Evolutionary conservation across 768 basidiomycete genomes (phyloP).

Genomic region (Calocybe cyanea): DNA sequence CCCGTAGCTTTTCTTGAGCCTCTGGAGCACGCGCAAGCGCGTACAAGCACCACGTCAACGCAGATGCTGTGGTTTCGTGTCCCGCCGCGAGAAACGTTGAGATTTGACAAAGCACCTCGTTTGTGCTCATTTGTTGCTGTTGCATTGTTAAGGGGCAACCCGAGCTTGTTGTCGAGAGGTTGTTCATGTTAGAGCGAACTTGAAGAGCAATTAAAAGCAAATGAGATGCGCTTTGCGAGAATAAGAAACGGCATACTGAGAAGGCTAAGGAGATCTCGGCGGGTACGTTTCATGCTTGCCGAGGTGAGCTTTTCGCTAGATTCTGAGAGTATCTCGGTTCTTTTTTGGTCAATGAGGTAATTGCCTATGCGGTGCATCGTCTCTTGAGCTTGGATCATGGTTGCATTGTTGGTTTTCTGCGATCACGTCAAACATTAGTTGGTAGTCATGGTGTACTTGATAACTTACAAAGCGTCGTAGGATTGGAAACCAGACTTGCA

Average conservation of each 20-base stretch:
- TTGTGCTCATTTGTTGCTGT: constrained; percentile 35
- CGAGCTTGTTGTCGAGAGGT: constrained; percentile 20
- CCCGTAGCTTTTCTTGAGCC: constrained; percentile 44
- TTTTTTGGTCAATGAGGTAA: constrained; percentile 49
- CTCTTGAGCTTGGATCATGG: constrained; percentile 37
- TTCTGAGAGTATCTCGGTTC: constrained; percentile 30
- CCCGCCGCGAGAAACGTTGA: constrained; percentile 63
- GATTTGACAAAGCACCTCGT: constrained; percentile 62
- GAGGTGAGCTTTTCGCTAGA: constrained; percentile 13
- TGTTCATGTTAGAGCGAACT: constrained; percentile 67
- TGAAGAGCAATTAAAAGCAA: no score
- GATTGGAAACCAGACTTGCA: constrained; percentile 57
- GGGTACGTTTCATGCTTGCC: no score
- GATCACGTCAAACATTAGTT: neutral
- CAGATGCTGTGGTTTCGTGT: constrained; percentile 58
- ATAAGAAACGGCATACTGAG: constrained; percentile 34
- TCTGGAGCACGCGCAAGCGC: constrained; percentile 41
- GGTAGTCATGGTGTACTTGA: neutral
- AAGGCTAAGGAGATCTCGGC: constrained; percentile 50
- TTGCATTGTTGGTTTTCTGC: constrained; percentile 43
- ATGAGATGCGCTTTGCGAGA: no score
- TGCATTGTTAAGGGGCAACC: neutral
- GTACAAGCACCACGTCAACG: constrained; percentile 62
- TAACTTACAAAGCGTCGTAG: constrained; percentile 48
- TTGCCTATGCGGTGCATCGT: constrained; percentile 53